These are phyloP conservation scores for Blastomyces parvus DNA, from an alignment of 2,329 filamentous ascomycete species.

Conservation along the genomic window DNA sequence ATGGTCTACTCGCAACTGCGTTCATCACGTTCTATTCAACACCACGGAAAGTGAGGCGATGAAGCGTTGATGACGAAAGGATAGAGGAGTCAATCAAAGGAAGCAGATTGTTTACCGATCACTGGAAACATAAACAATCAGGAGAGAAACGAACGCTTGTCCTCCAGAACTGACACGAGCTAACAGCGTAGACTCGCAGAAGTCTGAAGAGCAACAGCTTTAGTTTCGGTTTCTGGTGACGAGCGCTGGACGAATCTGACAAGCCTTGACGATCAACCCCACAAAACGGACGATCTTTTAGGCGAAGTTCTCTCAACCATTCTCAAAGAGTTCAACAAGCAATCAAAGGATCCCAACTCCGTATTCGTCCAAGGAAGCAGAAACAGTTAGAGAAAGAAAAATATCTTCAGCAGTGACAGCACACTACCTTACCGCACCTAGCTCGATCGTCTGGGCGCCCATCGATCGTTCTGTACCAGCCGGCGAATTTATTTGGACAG, in stretches of 20 bases:
- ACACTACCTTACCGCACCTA: not conserved
- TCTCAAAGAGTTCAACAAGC: not conserved
- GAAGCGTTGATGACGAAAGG: not conserved
- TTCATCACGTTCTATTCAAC: slow-evolving; percentile 27
- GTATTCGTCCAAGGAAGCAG: not conserved
- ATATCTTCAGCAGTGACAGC: not conserved
- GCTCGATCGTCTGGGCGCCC: not conserved
- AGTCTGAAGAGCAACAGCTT: not conserved
- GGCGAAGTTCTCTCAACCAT: not conserved
- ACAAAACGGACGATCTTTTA: slow-evolving; percentile 9
- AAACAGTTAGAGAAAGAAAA: not conserved
- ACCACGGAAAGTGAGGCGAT: not conserved
- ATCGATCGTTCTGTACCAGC: not conserved
- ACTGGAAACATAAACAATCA: not conserved
- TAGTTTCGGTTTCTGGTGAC: slow-evolving; percentile 4
- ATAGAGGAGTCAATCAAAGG: not conserved
- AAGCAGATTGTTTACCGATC: not conserved
- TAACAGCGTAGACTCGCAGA: slow-evolving; percentile 3
- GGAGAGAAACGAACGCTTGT: not conserved
- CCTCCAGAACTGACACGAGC: not conserved
- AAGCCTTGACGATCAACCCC: slow-evolving; percentile 15
- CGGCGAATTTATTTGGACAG: not conserved
- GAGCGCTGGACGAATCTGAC: slow-evolving; percentile 1
- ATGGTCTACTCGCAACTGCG: slow-evolving; percentile 32
- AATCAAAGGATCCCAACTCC: not conserved